Evolutionary conservation across 2,329 filamentous ascomycete genomes (phyloP), one percentile per base, ranked within the genome.

Genomic region (Verticillium longisporum): DNA sequence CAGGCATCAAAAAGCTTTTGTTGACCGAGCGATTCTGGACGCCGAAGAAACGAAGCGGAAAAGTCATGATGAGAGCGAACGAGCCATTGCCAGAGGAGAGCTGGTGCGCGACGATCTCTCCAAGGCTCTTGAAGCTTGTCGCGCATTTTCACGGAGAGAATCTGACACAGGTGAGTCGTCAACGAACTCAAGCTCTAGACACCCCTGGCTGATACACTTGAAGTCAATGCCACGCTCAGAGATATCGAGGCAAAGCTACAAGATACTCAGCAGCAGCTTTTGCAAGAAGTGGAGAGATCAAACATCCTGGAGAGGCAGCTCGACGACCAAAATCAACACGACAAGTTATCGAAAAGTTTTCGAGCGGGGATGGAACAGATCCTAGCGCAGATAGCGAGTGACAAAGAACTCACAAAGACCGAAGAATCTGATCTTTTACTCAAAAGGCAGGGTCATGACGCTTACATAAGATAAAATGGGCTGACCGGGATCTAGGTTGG

Each of bases 1-100:
- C 64, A 66, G 62, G 3, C 69, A 70, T 45, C 71, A 73, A 9
- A 73, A 69, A 53, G 59, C 69, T 1, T 70, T 69, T 54, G 76
- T 73, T 58, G 62, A 76, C 15, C 63, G 74, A 2, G 66, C 72
- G 0, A 71, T 75, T 11, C 62, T 69, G 1, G 66, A 77, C 32
- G 61, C 81, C 4, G 70, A 68, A 18, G 65, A 69, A 10, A 72
- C 77, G 26, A 63, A 63, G 11, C 68, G 70, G 2, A 63, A 63
- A 18, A 34, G 33, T 6, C 18, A 10, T 13, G 32, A 65, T 34
- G 73, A 73, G 41, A 64, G 74, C 55, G 33, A 57, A 21, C 6
- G 56, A 58, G 14, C 56, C 61, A 36, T 66, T 63, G 38, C 61
- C 59, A 58, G 59, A 11, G 58, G 62, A 10, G 38, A 62, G 9